Conservation (phyloP, 2,329 filamentous ascomycete genomes). For the Ascochyta koolunga region DNA sequence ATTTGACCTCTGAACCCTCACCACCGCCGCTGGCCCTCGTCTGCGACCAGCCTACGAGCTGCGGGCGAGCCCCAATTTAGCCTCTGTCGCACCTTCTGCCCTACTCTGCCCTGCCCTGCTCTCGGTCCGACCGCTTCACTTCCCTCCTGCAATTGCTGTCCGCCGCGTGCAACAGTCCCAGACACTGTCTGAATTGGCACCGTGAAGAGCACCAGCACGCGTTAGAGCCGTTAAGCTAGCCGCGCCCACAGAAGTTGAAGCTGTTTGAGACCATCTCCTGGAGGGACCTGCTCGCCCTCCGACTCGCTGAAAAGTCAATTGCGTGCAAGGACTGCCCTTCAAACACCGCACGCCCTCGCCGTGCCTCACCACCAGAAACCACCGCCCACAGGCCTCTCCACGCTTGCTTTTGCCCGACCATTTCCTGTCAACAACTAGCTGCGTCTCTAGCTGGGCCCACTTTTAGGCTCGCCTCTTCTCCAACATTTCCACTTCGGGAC, state of each 20-base stretch:
- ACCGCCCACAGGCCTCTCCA: conserved; percentile 39
- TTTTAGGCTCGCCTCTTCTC: conserved; percentile 34
- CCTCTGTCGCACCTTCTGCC: conserved; percentile 43
- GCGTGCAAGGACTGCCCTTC: conserved; percentile 46
- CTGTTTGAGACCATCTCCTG: conserved; percentile 45
- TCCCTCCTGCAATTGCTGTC: conserved; percentile 38
- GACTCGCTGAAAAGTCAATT: conserved; percentile 38
- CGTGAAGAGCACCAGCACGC: conserved; percentile 38
- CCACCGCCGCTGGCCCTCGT: conserved; percentile 22
- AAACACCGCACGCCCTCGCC: conserved; percentile 37
- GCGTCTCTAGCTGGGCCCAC: conserved; percentile 40
- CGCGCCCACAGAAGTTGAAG: conserved; percentile 38
- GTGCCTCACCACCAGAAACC: conserved; percentile 37
- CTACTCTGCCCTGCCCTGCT: conserved; percentile 39
- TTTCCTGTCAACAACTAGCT: conserved; percentile 39
- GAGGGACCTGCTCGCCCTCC: conserved; percentile 28
- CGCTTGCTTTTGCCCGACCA: conserved; percentile 41
- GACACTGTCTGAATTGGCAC: conserved; percentile 22
- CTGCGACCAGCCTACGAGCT: conserved; percentile 32
- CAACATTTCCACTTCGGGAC: conserved; percentile 47
- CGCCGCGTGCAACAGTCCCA: conserved; percentile 25
- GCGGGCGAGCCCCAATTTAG: conserved; percentile 27
- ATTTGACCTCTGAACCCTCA: conserved; percentile 12
- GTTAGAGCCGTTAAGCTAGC: conserved; percentile 41
- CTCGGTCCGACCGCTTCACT: conserved; percentile 46